Conservation (phyloP, 495 filamentous ascomycete genomes). For the Penicillium coprophilum region DNA sequence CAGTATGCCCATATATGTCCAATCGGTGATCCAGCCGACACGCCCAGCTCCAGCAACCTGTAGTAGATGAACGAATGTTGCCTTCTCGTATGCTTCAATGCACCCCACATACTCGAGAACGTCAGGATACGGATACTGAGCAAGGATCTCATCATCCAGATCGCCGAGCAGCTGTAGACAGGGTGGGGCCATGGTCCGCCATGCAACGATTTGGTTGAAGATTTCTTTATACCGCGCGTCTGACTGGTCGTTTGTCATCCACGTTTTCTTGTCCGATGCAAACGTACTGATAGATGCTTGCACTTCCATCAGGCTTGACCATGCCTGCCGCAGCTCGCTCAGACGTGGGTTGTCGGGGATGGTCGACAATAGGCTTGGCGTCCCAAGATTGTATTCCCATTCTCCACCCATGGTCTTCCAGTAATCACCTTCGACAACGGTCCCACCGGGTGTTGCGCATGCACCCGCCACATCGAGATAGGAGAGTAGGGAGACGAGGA, state of each 20-base stretch:
- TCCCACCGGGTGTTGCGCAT: conserved; percentile 41
- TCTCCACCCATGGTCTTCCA: conserved; percentile 42
- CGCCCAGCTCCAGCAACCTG: conserved; percentile 38
- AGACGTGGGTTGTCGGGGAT: conserved; percentile 30
- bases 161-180: conserved; percentile 32
- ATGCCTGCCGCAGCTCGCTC: conserved; percentile 36
- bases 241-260: conserved; percentile 35
- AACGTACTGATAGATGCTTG: conserved; percentile 40
- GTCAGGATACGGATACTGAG: conserved; percentile 32
- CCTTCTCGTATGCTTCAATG: conserved; percentile 45
- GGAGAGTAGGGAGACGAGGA: conserved; percentile 42
- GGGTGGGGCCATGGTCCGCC: conserved; percentile 36
- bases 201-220: conserved; percentile 33
- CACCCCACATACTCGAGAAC: conserved; percentile 42
- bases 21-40: conserved; percentile 30
- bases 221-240: conserved; percentile 37
- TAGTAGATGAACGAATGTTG: conserved; percentile 39
- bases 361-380: conserved; percentile 30
- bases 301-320: conserved; percentile 45
- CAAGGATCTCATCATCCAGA: conserved; percentile 36
- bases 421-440: conserved; percentile 41
- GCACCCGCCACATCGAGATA: conserved; percentile 45
- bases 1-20: conserved; percentile 32
- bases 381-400: conserved; percentile 45
- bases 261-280: conserved; percentile 35